phyloP scores from a whole-genome alignment of 75 land plant genomes.

The Adiantum capillusveneris region DNA sequence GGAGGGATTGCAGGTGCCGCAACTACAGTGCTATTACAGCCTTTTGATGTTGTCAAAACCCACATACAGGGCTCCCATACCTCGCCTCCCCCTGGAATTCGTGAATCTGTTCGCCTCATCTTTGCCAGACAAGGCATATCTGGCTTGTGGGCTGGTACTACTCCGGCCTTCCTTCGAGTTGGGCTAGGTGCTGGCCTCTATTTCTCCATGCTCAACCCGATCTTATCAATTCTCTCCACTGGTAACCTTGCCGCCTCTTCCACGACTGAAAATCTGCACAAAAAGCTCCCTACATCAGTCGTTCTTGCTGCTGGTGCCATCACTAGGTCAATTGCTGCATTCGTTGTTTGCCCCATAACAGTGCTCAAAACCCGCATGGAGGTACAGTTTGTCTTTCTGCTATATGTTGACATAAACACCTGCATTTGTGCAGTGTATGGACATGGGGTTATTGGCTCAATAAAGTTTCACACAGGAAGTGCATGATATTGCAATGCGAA shows the following conservation, averaged over 20 bases:
- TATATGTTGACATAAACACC: too few species aligned
- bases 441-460: too few species aligned
- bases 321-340: slow-evolving; percentile 14
- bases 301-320: slow-evolving; percentile 21
- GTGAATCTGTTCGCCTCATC: slow-evolving; percentile 8
- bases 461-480: too few species aligned
- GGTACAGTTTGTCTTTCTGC: slow-evolving; percentile 3
- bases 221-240: slow-evolving; percentile 13
- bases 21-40: slow-evolving; percentile 22
- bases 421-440: not conserved
- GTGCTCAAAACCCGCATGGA: slow-evolving; percentile 35
- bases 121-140: slow-evolving; percentile 11
- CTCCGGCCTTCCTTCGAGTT: slow-evolving; percentile 20
- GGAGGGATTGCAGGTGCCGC: slow-evolving; percentile 20
- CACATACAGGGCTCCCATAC: slow-evolving; percentile 20
- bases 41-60: slow-evolving; percentile 27
- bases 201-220: slow-evolving; percentile 24
- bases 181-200: slow-evolving; percentile 26
- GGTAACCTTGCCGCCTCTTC: not conserved
- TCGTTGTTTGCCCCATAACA: slow-evolving; percentile 21
- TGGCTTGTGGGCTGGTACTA: slow-evolving; percentile 27
- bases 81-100: slow-evolving; percentile 1
- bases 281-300: slow-evolving; percentile 10
- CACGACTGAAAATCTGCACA: slow-evolving; percentile 6
- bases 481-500: too few species aligned